Evolutionary conservation across 2,329 filamentous ascomycete genomes (phyloP).

Genomic region (Ophiocordyceps australis): DNA sequence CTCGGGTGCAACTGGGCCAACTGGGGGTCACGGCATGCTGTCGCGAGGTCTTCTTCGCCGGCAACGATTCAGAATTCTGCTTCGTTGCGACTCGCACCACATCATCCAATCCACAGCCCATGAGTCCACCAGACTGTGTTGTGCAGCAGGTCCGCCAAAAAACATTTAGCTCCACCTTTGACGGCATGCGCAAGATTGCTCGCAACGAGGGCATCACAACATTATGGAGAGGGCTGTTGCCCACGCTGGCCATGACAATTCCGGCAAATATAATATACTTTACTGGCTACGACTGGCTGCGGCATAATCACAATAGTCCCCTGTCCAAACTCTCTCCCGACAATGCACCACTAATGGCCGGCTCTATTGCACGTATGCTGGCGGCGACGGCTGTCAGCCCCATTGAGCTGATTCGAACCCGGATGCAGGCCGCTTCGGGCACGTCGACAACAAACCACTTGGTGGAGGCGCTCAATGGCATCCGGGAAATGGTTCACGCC

Average conservation of each 20-base stretch:
- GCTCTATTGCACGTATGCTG: conserved; percentile 57
- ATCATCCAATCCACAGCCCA: conserved; percentile 21
- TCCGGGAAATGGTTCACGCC: conserved; percentile 60
- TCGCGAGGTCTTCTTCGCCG: conserved; percentile 91
- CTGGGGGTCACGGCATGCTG: conserved; percentile 90
- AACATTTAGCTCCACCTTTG: conserved; percentile 78
- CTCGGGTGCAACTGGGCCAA: conserved; percentile 56
- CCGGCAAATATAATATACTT: conserved; percentile 98
- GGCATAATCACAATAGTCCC: conserved; percentile 55
- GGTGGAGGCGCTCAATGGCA: conserved; percentile 55
- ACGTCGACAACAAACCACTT: conserved; percentile 49
- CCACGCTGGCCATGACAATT: conserved; percentile 83
- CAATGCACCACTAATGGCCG: conserved; percentile 66
- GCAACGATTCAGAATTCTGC: conserved; percentile 67
- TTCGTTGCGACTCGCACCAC: conserved; percentile 46
- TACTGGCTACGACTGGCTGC: conserved; percentile 90
- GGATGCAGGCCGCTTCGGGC: conserved; percentile 63
- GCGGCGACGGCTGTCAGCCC: conserved; percentile 75
- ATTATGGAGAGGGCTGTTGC: conserved; percentile 85
- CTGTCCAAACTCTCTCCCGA: conserved; percentile 47
- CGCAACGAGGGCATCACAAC: conserved; percentile 76
- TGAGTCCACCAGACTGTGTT: conserved; percentile 49
- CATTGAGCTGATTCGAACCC: conserved; percentile 84
- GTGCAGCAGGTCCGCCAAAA: conserved; percentile 73
- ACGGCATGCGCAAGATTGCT: conserved; percentile 86